Base-by-base conservation (phyloP, 2,329 filamentous ascomycete species). In the Aspergillus costaricaensis region DNA sequence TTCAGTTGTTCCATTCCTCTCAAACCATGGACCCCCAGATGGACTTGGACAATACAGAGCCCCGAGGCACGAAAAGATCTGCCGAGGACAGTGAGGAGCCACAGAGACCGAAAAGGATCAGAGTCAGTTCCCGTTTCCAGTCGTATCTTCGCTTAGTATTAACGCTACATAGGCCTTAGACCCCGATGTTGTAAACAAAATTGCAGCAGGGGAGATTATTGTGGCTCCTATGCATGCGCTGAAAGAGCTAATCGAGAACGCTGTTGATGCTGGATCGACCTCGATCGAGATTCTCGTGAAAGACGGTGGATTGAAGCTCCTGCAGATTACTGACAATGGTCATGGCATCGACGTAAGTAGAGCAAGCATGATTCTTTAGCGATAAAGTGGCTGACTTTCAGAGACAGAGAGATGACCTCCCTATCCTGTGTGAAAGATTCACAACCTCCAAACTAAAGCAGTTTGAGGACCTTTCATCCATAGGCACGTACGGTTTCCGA, bases 241-340 rank as follows among this genome's bases (percentile, higher is more conserved):
- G 59, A 99, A 99, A 77, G 95, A 99, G 75, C 81, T 99, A 53
- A 92, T 99, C 12, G 95, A 99, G 75, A 99, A 99, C 70, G 90
- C 95, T 4, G 92, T 99, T 15, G 96, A 99, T 78, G 95, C 96
- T n/a, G 94, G 95, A 5, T 91, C 95, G 3, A 98, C 95, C 0
- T 87, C 89, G 2, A 80, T 99, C 49, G 95, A 99, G 72, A 89
- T 99, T 17, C 75, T 97, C 4, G 90, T 96, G 69, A 98, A 96
- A 76, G 95, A 99, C 50, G 95, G 95, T 9, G 95, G 96, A 0
- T 82, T 99, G 63, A 99, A 98, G 76, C 81, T 98, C 43, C 83
- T 99, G 15, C 96, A 99, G 72, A 97, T 99, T 68, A 96, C 93
- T 2, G 95, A 99, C 75, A 99, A 99, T 76, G 95, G 95, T 15